Base-by-base conservation (phyloP, 768 basidiomycete genomes). In the Chalciporus pseudorubinellus region DNA sequence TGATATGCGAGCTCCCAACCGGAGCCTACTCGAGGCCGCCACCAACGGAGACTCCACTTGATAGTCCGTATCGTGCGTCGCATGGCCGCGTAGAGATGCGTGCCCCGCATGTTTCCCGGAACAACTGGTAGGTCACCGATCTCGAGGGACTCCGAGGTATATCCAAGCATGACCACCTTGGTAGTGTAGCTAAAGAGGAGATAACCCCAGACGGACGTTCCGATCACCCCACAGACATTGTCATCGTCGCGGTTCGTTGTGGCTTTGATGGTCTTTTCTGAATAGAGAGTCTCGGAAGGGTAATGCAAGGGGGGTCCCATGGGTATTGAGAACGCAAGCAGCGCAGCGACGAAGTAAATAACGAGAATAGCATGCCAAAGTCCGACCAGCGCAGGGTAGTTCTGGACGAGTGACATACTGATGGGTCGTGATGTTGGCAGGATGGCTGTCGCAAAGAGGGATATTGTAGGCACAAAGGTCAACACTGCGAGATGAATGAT, bases 121-220 rank as follows among this genome's bases (percentile, higher is more conserved):
- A 94, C 79, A 48, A 95, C 83, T 6, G 93, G 94, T 26, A 97
- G 73, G 64, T 97, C 92, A 53, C 84, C 91, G 19, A 92, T 90
- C 58, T 95, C 89, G 41, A 95, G 78, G 51, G 80, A 85, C 50
- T 80, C 77, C 2, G 86, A 76, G 2, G 74, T 76, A 68, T 91
- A 83, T 3, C 92, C 93, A 38, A 93, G 82, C 80, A 84, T 83
- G 49, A 95, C 82, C 13, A 97, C 89, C 53, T 87, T 84, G 1
- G 92, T 94, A 33, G 88, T 91, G 66, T 92, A 94, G 14, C 83
- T 83, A 69, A 97, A 97, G n/a, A 93, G 70, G 6, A 97, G 68
- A 45, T 74, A 56, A 36, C 46, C 48, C 58, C 63, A 70, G 19
- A 78, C 68, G 3, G 74, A 71, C 20, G 82, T 76, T 50, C 76